Base-by-base conservation (phyloP, 768 basidiomycete species). In the Rhizopogon vinicolor region DNA sequence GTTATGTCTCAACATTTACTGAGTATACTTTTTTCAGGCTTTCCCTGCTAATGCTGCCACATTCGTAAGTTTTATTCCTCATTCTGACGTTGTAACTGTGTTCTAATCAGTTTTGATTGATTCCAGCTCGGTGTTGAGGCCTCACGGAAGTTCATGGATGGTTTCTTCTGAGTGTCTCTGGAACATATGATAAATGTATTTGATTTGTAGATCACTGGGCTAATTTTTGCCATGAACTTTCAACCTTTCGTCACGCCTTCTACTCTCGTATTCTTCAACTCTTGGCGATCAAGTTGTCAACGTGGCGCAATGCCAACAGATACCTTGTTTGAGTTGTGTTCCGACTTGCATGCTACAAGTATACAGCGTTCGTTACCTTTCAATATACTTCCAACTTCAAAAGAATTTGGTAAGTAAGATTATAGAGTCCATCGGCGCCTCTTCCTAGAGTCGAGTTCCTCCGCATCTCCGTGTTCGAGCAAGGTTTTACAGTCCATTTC, bases 21-120 rank as follows among this genome's bases (percentile, higher is more conserved):
- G 5, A 45, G 46, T 49, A 10, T 41, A 3, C 10, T 40, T n/a
- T 25, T 4, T 44, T 13, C 60, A 94, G 84, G 95, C 95, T 41
- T 96, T 97, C 84, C 95, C 95, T 12, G 95, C 95, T 28, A 98
- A 98, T 70, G 95, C 95, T 58, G 94, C 95, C 42, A 88, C 89
- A 51, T 93, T 93, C 74, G 89, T 93, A 64, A 75, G 89, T 81
- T 22, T 29, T 53, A 42, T 22, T 61, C 44, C 53, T 45, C 31
- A 48, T 8, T 53, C 44, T 44, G 6, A 35, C 9, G 12, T 10
- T 22, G 7, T 25, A 10, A 39, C 19, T 25, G 45, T 33, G 12
- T 19, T 18, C 28, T 51, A 8, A 35, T 55, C 19, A 25, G 37
- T 22, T n/a, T 35, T n/a, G 52, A 18, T 19, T 29, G 40, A 40